Evolutionary conservation across 1,284 basidiomycete genomes (phyloP).

Genomic region (Apiotrichum montevideense): DNA sequence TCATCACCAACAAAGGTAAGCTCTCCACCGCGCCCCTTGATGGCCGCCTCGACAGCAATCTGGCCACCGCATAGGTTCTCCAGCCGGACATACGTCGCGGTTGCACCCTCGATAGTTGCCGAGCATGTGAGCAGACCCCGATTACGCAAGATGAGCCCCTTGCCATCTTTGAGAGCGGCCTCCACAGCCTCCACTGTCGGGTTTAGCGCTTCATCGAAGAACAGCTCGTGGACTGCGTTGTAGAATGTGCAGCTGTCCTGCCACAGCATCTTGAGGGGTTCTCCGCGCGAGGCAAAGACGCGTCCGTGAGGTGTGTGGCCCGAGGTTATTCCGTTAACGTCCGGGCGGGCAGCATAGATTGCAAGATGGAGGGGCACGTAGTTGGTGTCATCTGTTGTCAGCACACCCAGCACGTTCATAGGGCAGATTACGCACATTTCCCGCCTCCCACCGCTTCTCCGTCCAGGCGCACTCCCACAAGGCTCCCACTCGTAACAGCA

Average conservation of each 20-base stretch:
- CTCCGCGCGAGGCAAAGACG: constrained; percentile 17
- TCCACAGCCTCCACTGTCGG: constrained; percentile 8
- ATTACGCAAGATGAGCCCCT: constrained; percentile 22
- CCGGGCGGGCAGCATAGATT: constrained; percentile 20
- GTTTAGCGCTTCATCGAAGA: constrained; percentile 14
- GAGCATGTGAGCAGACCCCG: constrained; percentile 22
- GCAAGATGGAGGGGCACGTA: constrained; percentile 22
- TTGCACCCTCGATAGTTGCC: constrained; percentile 24
- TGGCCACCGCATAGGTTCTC: constrained; percentile 24
- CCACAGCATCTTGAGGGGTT: constrained; percentile 21
- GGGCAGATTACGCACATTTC: constrained; percentile 6
- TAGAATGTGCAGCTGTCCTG: constrained; percentile 30
- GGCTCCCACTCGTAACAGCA: constrained; percentile 15
- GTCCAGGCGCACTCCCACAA: constrained; percentile 14
- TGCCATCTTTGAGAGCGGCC: constrained; percentile 9
- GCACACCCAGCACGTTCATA: not conserved
- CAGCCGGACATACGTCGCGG: constrained; percentile 23
- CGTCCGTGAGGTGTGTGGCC: constrained; percentile 19
- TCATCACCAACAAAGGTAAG: constrained; percentile 22
- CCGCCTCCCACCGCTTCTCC: constrained; percentile 4
- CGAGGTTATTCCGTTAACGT: constrained; percentile 21
- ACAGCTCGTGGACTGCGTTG: constrained; percentile 15
- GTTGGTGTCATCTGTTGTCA: constrained; percentile 16
- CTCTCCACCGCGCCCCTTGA: constrained; percentile 19
- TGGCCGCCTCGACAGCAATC: constrained; percentile 23